phyloP scores from a whole-genome alignment of 805 yeast genomes.

The Hyphopichia homilentoma region DNA sequence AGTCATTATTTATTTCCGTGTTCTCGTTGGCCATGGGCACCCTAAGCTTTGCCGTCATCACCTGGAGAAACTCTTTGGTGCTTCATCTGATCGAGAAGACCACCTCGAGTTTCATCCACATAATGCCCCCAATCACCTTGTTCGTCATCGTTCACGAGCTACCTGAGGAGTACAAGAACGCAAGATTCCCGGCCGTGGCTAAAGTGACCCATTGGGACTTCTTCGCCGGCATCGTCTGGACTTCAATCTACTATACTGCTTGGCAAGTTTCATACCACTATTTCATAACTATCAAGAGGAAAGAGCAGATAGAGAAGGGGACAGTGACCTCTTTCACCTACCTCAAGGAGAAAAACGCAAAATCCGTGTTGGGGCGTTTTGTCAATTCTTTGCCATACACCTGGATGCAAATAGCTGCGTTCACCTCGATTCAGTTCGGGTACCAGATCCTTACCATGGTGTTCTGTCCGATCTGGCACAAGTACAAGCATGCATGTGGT shows the following conservation, averaged over 20 bases:
- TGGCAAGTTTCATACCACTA: conserved; percentile 93
- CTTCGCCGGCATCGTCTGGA: conserved; percentile 65
- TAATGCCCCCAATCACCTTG: conserved; percentile 85
- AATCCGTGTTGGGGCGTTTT: conserved; percentile 62
- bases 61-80: conserved; percentile 94
- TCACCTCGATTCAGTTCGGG: conserved; percentile 79
- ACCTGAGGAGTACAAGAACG: conserved; percentile 45
- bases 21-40: conserved; percentile 89
- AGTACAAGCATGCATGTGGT: conserved; percentile 62
- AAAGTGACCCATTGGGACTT: conserved; percentile 65
- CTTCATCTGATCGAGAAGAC: conserved; percentile 89
- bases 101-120: conserved; percentile 85
- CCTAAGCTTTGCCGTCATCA: conserved; percentile 85
- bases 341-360: conserved; percentile 67
- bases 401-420: conserved; percentile 79
- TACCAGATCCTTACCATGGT: conserved; percentile 87
- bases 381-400: conserved; percentile 82
- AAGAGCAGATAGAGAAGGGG: conserved; percentile 81
- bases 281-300: conserved; percentile 78
- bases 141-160: conserved; percentile 82
- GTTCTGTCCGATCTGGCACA: conserved; percentile 85
- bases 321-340: conserved; percentile 84
- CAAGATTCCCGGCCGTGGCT: conserved; percentile 79
- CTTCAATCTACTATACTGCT: conserved; percentile 74
- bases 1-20: conserved; percentile 71